Evolutionary conservation across 495 filamentous ascomycete genomes (phyloP).

Genomic region (Elaphomyces granulatus): DNA sequence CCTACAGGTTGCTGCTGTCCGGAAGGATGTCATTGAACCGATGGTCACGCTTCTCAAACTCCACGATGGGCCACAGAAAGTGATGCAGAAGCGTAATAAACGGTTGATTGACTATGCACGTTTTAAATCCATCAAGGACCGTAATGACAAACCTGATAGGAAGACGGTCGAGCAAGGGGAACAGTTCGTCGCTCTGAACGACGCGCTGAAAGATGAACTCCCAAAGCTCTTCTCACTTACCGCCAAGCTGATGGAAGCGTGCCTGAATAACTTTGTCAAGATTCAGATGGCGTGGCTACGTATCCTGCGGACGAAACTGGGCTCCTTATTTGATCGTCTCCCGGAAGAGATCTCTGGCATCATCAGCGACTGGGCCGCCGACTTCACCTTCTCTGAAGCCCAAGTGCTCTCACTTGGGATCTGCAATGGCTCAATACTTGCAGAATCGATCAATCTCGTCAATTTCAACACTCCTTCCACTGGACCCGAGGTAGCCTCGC

Average conservation of each 20-base stretch:
- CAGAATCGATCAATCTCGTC: slow-evolving; percentile 34
- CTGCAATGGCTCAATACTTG: slow-evolving; percentile 43
- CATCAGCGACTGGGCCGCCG: slow-evolving; percentile 52
- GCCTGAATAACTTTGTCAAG: slow-evolving; percentile 64
- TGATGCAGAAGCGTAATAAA: slow-evolving; percentile 88
- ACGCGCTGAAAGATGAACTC: slow-evolving; percentile 81
- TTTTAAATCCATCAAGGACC: slow-evolving; percentile 59
- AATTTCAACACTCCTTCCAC: slow-evolving; percentile 41
- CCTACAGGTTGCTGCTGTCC: slow-evolving; percentile 62
- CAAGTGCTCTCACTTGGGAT: slow-evolving; percentile 38
- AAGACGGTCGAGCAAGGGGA: slow-evolving; percentile 70
- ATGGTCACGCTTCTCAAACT: slow-evolving; percentile 68
- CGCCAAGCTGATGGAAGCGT: slow-evolving; percentile 62
- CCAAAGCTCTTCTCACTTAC: slow-evolving; percentile 72
- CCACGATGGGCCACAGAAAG: slow-evolving; percentile 63
- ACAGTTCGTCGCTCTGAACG: slow-evolving; percentile 78
- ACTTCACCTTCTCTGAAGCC: slow-evolving; percentile 46
- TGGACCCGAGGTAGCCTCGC: slow-evolving; percentile 21
- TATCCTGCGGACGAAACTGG: slow-evolving; percentile 68
- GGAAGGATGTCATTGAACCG: slow-evolving; percentile 73
- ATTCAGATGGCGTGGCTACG: slow-evolving; percentile 69
- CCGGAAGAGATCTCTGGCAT: slow-evolving; percentile 53
- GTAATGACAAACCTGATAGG: slow-evolving; percentile 67
- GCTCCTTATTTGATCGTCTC: slow-evolving; percentile 53
- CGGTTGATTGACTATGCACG: slow-evolving; percentile 77